These are phyloP conservation scores for Ceratobasidium sp. DNA, from an alignment of 1,284 basidiomycete genomes.

Conservation along the genomic window DNA sequence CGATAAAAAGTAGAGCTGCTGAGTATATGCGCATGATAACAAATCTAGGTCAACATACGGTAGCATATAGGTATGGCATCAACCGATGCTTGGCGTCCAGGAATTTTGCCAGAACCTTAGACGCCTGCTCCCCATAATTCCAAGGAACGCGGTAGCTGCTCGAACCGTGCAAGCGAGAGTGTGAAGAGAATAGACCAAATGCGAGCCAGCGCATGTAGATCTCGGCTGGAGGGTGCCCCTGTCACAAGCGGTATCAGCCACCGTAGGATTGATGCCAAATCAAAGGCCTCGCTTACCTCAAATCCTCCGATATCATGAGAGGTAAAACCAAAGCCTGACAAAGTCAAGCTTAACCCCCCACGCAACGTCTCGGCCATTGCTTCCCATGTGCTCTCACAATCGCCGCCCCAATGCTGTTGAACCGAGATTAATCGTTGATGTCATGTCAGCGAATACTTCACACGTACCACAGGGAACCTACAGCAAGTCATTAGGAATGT, in stretches of 20 bases:
- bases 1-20: neutral
- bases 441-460: neutral
- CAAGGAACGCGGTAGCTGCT: slow-evolving; percentile 81
- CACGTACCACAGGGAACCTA: slow-evolving; percentile 61
- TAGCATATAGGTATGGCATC: slow-evolving; percentile 80
- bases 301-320: slow-evolving; percentile 85
- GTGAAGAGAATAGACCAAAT: slow-evolving; percentile 72
- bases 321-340: slow-evolving; percentile 78
- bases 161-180: slow-evolving; percentile 80
- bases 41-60: slow-evolving; percentile 61
- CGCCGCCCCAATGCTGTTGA: slow-evolving; percentile 78
- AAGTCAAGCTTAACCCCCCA: slow-evolving; percentile 74
- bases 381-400: slow-evolving; percentile 82
- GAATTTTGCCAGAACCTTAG: slow-evolving; percentile 74
- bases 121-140: slow-evolving; percentile 80
- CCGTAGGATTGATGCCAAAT: neutral
- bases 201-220: slow-evolving; percentile 79
- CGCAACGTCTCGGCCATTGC: slow-evolving; percentile 83
- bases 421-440: slow-evolving; percentile 50
- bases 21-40: neutral
- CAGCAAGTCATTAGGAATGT: neutral
- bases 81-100: slow-evolving; percentile 77
- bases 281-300: slow-evolving; percentile 60
- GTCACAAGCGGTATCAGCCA: neutral
- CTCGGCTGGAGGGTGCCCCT: slow-evolving; percentile 76